phyloP scores from a whole-genome alignment of 1,284 basidiomycete genomes.

The Meripilus lineatus region DNA sequence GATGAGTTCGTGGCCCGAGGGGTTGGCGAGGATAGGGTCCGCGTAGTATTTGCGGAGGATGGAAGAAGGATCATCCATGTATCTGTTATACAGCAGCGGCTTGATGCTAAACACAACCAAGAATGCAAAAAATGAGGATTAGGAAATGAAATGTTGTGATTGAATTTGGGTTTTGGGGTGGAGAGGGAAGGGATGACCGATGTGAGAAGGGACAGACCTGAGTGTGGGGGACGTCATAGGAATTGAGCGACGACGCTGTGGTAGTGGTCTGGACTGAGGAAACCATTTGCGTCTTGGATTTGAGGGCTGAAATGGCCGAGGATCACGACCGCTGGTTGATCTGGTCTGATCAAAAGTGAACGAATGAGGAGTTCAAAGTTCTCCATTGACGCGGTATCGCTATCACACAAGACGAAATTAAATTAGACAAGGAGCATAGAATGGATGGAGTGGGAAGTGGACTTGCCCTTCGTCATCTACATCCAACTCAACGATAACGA shows the following conservation, averaged over 20 bases:
- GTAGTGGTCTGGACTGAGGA: slow-evolving; percentile 82
- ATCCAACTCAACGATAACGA: slow-evolving; percentile 92
- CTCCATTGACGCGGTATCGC: slow-evolving; percentile 67
- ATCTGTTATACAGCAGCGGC: slow-evolving; percentile 75
- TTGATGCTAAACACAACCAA: slow-evolving; percentile 53
- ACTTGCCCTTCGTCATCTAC: slow-evolving; percentile 81
- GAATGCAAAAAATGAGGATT: neutral
- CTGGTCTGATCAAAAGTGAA: slow-evolving; percentile 82
- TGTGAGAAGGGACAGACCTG: slow-evolving; percentile 36
- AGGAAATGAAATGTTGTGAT: neutral
- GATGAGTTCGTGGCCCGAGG: slow-evolving; percentile 77
- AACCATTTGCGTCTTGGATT: slow-evolving; percentile 72
- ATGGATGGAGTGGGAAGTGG: neutral
- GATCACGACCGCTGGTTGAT: slow-evolving; percentile 85
- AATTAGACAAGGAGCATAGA: neutral
- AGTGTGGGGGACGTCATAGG: slow-evolving; percentile 93
- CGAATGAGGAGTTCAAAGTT: slow-evolving; percentile 90
- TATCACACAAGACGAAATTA: slow-evolving; percentile 25
- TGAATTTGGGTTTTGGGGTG: neutral
- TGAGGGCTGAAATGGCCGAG: slow-evolving; percentile 92
- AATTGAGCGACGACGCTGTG: slow-evolving; percentile 90
- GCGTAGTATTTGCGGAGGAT: slow-evolving; percentile 65
- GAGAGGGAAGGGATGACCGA: too few relatives aligned
- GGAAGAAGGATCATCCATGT: slow-evolving; percentile 70
- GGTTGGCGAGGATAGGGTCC: slow-evolving; percentile 81